These are phyloP conservation scores for Jacaranda copaia DNA, from an alignment of 257 asterid genomes.

Conservation along the genomic window DNA sequence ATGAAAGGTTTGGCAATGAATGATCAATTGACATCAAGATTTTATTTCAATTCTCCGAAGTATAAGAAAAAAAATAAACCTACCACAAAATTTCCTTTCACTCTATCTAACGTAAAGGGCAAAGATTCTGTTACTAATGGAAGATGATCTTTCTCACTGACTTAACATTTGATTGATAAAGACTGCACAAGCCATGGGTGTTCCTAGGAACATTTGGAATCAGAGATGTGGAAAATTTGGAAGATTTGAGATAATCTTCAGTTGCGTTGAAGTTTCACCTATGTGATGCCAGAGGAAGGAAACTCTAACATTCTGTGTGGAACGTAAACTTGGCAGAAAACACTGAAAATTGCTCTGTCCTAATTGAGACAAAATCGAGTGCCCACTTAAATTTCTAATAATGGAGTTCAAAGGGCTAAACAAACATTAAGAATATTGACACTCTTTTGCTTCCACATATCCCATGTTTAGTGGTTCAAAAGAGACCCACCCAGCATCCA, in stretches of 20 bases:
- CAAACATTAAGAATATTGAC: not conserved
- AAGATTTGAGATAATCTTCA: no score
- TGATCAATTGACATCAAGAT: not conserved
- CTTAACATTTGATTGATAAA: no score
- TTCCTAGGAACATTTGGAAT: no score
- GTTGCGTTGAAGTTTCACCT: no score
- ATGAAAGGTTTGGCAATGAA: not conserved
- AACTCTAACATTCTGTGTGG: not conserved
- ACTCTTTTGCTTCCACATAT: conserved; percentile 2
- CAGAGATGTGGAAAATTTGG: no score
- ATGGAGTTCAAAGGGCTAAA: not conserved
- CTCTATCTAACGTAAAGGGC: not conserved
- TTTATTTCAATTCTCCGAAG: not conserved
- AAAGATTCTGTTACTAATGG: not conserved
- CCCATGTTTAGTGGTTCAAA: not conserved
- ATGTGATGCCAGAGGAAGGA: no score
- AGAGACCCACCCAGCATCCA: not conserved
- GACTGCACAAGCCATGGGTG: no score
- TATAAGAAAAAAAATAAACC: not conserved
- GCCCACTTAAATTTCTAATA: not conserved
- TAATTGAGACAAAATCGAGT: not conserved
- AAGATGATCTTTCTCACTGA: no score
- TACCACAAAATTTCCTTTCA: not conserved
- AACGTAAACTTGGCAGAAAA: not conserved
- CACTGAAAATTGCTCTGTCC: no score